Percentiles rank a stretch among this genome's conserved stretches.
phyloP scores from a whole-genome alignment of 306 rosid genomes.

The Medicago arabica region DNA sequence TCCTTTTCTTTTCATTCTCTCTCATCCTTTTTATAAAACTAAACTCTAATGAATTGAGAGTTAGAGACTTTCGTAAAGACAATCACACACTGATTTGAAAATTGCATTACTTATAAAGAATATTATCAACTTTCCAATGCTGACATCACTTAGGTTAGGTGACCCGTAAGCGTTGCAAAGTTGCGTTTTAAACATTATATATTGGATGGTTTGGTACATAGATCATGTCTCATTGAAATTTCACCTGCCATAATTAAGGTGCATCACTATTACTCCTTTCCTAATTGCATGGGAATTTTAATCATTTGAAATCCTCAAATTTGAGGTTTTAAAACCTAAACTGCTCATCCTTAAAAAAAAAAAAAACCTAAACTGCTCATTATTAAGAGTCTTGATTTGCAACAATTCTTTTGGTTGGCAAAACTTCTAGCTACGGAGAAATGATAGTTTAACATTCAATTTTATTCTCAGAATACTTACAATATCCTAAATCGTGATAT shows the following conservation, averaged over 20 bases:
- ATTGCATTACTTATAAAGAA: conserved; percentile 28
- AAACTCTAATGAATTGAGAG: conserved; percentile 17
- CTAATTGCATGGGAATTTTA: conserved; percentile 25
- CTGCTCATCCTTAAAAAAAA: too few species aligned
- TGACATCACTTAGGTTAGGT: conserved; percentile 46
- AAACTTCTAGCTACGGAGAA: background rate
- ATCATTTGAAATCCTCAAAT: conserved; percentile 7
- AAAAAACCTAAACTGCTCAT: background rate
- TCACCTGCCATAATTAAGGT: conserved; percentile 42
- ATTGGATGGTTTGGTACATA: conserved; percentile 41
- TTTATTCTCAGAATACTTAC: background rate
- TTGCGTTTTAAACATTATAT: conserved; percentile 43
- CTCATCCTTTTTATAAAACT: conserved; percentile 23
- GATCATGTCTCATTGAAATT: conserved; percentile 47
- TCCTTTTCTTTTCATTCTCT: conserved; percentile 12
- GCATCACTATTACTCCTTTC: background rate
- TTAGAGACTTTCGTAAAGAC: conserved; percentile 37
- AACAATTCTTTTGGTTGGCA: background rate
- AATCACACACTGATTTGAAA: conserved; percentile 36
- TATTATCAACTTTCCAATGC: conserved; percentile 42
- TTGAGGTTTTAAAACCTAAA: too few species aligned
- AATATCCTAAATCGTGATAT: background rate
- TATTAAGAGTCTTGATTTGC: conserved; percentile 5
- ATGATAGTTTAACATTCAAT: background rate
- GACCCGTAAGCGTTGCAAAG: conserved; percentile 38